Base-by-base conservation (phyloP, 2,329 filamentous ascomycete species). In the Alternaria dauci region DNA sequence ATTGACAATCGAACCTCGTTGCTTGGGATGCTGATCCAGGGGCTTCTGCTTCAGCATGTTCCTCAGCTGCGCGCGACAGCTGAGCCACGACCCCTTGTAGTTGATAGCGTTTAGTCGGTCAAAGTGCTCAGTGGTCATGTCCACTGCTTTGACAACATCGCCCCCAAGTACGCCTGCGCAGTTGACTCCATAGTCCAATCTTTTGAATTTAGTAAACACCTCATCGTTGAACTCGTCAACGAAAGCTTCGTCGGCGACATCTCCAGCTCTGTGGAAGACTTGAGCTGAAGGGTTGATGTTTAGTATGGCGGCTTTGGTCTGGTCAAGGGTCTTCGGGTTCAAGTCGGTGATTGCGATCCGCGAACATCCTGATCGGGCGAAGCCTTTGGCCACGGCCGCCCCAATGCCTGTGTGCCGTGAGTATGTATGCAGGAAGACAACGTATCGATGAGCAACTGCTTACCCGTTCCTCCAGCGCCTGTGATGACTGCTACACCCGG, bases 1-100 rank as follows among this genome's bases (percentile, higher is more conserved):
- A 66, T 87, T 88, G 68, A 87, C 80, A 61, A 87, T 87, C 26
- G 78, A 72, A 3, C 85, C 85, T 56, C 67, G 57, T 50, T 74
- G 71, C 32, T 65, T 62, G 0, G 61, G 61, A 38, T 69, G 65
- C 26, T 69, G 65, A 79, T 86, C 4, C 75, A 81, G 1, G 79
- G 85, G 65, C 23, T 84, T 78, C 66, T 87, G 84, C 23, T 76
- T 75, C 30, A 85, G 58, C 84, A 87, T 87, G 34, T 81, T 73
- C 4, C 68, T 71, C 9, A 87, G 68, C 72, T 88, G 79, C 47
- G 83, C 85, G 52, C 70, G 63, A 41, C 86, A 84, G 62, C 85
- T 87, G 9, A 86, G 76, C 81, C 84, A 88, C 1, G 87, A 81
- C 3, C 86, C 87, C 16, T 81, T 80, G 65, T 87, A 87, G 64